Evolutionary conservation across 306 rosid genomes (phyloP), one percentile per base, ranked within the genome.

Genomic region (Lathyrus tuberosus): DNA sequence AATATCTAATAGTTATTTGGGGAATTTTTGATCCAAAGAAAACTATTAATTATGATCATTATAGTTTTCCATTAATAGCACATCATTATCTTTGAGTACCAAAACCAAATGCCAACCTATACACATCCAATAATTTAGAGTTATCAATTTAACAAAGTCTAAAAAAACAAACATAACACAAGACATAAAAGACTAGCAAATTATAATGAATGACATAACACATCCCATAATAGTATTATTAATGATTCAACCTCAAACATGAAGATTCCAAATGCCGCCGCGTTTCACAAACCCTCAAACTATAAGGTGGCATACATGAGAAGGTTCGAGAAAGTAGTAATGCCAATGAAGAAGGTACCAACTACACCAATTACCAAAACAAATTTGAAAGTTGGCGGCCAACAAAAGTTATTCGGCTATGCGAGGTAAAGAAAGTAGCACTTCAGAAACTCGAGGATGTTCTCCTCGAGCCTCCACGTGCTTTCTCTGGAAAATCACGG

Each of bases 381-480:
- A 0, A 62, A 35, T 30, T 11, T 41, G 17, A 63, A 46, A 1
- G 17, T 52, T 10, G 65, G 67, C 0, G 33, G 40, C 0, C 84
- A 80, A 6, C 66, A 95, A 20, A 78, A 80, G 56, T 67, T 87
- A 2, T 67, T 62, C 1, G 72, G 76, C 8, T 68, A 66, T 3
- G 78, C 69, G 89, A 80, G 8, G 89, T 91, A 0, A 92, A 86
- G 69, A 84, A 83, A 80, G 89, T 80, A 0, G 96, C 96, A 3
- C 69, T 92, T 37, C 79, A 80, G 63, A 83, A 89, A 8, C 91
- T 89, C 0, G 96, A 92, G 75, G 91, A 89, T 8, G 92, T 92
- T 13, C 89, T 92, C 6, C 84, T 92, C 1, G 95, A 89, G 56
- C 96, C 98, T 0, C 98, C 98, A 2, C 81, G 96, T 18, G 77